phyloP scores from a whole-genome alignment of 495 filamentous ascomycete species.

The Lentithecium fluviatile region DNA sequence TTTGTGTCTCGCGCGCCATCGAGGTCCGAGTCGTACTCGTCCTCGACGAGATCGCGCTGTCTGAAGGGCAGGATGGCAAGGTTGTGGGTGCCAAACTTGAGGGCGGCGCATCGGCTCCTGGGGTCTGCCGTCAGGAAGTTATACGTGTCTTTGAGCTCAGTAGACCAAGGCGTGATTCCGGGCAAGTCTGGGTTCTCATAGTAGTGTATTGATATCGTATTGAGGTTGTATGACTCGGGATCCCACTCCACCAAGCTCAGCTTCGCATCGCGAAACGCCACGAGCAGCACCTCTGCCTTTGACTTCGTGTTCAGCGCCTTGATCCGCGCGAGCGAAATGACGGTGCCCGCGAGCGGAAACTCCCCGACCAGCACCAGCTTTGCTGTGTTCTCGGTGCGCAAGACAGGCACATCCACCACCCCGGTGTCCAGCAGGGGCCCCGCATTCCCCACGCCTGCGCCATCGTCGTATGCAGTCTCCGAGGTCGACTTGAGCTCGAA shows the following conservation, averaged over 20 bases:
- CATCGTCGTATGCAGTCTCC: slow-evolving; percentile 17
- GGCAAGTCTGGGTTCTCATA: slow-evolving; percentile 90
- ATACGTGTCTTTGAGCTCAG: slow-evolving; percentile 63
- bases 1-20: slow-evolving; percentile 51
- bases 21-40: slow-evolving; percentile 79
- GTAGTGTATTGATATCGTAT: slow-evolving; percentile 92
- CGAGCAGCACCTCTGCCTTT: slow-evolving; percentile 79
- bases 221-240: slow-evolving; percentile 68
- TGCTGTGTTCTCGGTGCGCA: slow-evolving; percentile 58
- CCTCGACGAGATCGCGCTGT: slow-evolving; percentile 89
- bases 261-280: slow-evolving; percentile 87
- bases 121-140: slow-evolving; percentile 87
- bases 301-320: slow-evolving; percentile 66
- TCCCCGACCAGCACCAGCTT: slow-evolving; percentile 87
- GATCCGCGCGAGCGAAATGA: slow-evolving; percentile 76
- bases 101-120: slow-evolving; percentile 83
- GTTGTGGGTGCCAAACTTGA: slow-evolving; percentile 86
- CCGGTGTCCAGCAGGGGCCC: slow-evolving; percentile 21
- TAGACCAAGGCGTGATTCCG: slow-evolving; percentile 68
- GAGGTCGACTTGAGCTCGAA: slow-evolving; percentile 56
- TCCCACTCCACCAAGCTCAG: slow-evolving; percentile 95
- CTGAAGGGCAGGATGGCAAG: slow-evolving; percentile 93
- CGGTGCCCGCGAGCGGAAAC: slow-evolving; percentile 74
- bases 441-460: slow-evolving; percentile 38
- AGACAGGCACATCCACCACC: slow-evolving; percentile 37